Evolutionary conservation across 2,329 filamentous ascomycete genomes (phyloP), one percentile per base, ranked within the genome.

Genomic region (Fusarium sp.): DNA sequence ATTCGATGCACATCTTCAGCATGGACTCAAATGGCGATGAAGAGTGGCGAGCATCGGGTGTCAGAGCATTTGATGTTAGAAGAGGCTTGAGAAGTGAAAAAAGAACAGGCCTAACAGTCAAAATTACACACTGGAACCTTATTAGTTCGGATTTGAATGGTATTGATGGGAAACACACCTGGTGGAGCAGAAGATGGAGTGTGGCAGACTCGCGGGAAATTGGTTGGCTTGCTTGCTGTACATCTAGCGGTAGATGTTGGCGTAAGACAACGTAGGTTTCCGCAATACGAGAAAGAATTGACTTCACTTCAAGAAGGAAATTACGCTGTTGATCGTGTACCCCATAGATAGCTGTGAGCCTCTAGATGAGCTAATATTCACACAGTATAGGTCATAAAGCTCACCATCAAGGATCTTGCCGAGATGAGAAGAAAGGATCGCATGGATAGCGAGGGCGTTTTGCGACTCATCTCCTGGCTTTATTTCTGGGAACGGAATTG

Each of bases 351-450:
- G 67, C 72, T 74, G 24, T 12, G 24, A 28, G 31, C 4, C 7
- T 39, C 38, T 64, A 57, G 48, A n/a, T 50, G 10, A 33, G 24
- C 20, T 8, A 15, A 3, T 5, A 8, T 31, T 35, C 13, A 26
- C 8, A 12, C 5, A 35, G 14, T 7, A 11, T n/a, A 64, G 22
- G 15, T 12, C n/a, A 16, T 6, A 16, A n/a, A 28, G 24, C 55
- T 26, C 63, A 74, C 72, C 69, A n/a, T 72, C 72, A 8, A 74
- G 72, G 10, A 74, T 72, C 48, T 72, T 74, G 22, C 72, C 72
- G 4, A 74, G 26, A 28, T 75, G 66, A 30, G 72, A 75, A 24
- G 70, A 75, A 5, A 71, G 39, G 44, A 68, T 68, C 7, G 53
- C 63, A 38, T 75, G 72, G 5, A 75, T 69, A 6, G 72, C 62